Evolutionary conservation across 2,329 filamentous ascomycete genomes (phyloP), one percentile per base, ranked within the genome.

Genomic region (Epichloe sp.): DNA sequence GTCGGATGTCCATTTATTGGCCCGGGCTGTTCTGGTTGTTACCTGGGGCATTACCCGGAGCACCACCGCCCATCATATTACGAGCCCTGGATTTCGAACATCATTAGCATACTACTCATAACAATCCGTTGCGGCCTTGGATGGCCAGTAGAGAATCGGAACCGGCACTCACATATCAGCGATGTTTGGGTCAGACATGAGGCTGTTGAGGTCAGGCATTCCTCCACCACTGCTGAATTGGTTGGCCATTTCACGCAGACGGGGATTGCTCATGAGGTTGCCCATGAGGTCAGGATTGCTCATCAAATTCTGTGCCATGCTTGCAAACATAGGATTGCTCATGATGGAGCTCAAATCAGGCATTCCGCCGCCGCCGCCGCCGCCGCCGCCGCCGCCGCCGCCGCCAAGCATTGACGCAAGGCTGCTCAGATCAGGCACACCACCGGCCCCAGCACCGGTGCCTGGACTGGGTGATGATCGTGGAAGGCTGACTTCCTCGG

Each of bases 261-360:
- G 80, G 3, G 93, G 93, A 74, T 98, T 97, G 75, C 76, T 88
- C 90, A 98, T 95, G 53, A 98, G 71, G 67, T 89, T 93, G 65
- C 76, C 79, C 81, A 97, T 85, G 74, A 90, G 82, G 10, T 95
- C 87, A 0, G 93, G 93, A 72, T 98, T 96, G 71, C 82, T 88
- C 93, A 97, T 97, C 51, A 98, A 71, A 69, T 88, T 95, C 74
- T 96, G 88, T 4, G 93, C 93, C 89, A 97, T 96, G 71, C 79
- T 86, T 48, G 89, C 82, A 72, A 98, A 95, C 93, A 97, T 97
- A 51, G 93, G 93, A 74, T 97, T 98, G 75, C 76, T 89, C 89
- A 97, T 95, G 67, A 98, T 83, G 56, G 80, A 80, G 56, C 80
- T 71, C 23, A 98, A 74, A 67, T 97, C 91, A 12, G 90, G 89